phyloP scores from a whole-genome alignment of 441 rosid genomes.

The Gossypium schwendimanii region DNA sequence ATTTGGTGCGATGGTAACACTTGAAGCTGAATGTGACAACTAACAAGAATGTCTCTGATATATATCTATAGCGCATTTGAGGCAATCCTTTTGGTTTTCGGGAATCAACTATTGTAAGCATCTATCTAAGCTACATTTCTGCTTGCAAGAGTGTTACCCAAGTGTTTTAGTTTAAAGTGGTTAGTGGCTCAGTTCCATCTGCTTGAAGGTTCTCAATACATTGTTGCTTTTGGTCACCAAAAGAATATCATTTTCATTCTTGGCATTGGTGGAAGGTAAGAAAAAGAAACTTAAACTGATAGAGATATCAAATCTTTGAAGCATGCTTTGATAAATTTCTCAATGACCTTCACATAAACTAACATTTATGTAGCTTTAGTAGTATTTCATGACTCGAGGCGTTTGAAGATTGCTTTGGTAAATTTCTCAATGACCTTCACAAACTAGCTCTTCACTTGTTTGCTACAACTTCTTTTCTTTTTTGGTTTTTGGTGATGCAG shows the following conservation, averaged over 20 bases:
- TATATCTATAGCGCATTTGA: neutral
- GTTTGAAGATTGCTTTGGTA: too few relatives aligned
- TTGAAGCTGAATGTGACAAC: neutral
- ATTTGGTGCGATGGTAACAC: neutral
- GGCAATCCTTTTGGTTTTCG: neutral
- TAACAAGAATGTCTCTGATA: neutral
- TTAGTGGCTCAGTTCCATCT: constrained; percentile 84
- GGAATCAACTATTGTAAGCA: neutral
- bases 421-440: too few relatives aligned
- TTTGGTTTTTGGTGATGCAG: too few relatives aligned
- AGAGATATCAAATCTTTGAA: too few relatives aligned
- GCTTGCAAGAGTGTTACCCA: constrained; percentile 71
- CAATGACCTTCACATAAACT: too few relatives aligned
- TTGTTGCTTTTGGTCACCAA: constrained; percentile 86
- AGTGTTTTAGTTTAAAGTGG: constrained; percentile 94
- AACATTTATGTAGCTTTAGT: too few relatives aligned
- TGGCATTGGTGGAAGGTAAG: constrained; percentile 91
- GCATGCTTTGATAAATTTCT: too few relatives aligned
- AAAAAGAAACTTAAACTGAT: neutral
- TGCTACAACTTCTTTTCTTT: too few relatives aligned
- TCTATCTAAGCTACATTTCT: neutral
- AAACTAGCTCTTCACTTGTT: too few relatives aligned
- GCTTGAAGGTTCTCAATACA: constrained; percentile 67
- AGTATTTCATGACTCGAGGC: too few relatives aligned
- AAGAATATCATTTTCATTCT: constrained; percentile 79